Evolutionary conservation across 2,329 filamentous ascomycete genomes (phyloP).

Genomic region (Talaromyces sp.): DNA sequence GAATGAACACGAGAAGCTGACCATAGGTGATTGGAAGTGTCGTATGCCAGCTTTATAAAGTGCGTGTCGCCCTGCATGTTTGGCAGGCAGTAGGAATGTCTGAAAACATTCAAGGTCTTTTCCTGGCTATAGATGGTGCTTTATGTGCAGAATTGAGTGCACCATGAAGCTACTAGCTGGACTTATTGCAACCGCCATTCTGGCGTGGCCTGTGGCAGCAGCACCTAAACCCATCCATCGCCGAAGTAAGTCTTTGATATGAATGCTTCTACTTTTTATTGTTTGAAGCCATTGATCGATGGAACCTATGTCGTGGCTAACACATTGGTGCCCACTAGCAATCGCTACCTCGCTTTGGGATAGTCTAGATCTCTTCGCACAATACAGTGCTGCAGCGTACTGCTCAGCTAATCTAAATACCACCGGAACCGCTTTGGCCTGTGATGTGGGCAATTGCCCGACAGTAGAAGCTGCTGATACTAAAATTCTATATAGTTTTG

Average conservation of each 20-base stretch:
- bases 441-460: slow-evolving; percentile 48
- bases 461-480: slow-evolving; percentile 48
- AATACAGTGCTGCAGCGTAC: slow-evolving; percentile 55
- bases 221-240: not conserved
- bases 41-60: not conserved
- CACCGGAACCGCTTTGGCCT: slow-evolving; percentile 42
- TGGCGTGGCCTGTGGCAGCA: slow-evolving; percentile 4
- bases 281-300: not conserved
- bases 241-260: slow-evolving; percentile 4
- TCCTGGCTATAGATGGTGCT: too few species aligned
- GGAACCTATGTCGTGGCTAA: not conserved
- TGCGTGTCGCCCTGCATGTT: not conserved
- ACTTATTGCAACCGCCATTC: not conserved
- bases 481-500: slow-evolving; percentile 48
- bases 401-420: slow-evolving; percentile 50
- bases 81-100: not conserved
- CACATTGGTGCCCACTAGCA: not conserved
- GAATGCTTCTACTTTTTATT: not conserved
- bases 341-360: slow-evolving; percentile 31
- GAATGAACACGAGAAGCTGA: not conserved
- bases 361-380: slow-evolving; percentile 48
- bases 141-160: not conserved
- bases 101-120: not conserved
- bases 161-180: not conserved
- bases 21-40: not conserved